These are phyloP conservation scores for Phialocephala subalpina DNA, from an alignment of 2,329 filamentous ascomycete species.

Conservation along the genomic window DNA sequence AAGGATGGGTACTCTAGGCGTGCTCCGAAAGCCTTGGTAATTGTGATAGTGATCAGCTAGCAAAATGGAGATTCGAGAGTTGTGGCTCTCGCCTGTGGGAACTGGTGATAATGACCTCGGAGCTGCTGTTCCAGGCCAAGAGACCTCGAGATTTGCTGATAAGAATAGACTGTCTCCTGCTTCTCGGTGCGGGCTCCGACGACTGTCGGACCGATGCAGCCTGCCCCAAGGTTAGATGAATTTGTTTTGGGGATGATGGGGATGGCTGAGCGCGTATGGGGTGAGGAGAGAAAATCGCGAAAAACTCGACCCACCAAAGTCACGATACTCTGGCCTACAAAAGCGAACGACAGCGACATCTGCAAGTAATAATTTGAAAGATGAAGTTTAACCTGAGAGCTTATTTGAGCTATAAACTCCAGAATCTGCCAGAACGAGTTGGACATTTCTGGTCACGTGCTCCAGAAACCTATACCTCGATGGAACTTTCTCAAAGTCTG, in stretches of 20 bases:
- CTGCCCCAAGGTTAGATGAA: neutral
- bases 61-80: neutral
- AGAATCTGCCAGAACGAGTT: too few relatives aligned
- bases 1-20: neutral
- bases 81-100: neutral
- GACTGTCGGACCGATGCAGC: neutral
- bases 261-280: neutral
- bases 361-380: too few relatives aligned
- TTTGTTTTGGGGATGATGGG: neutral
- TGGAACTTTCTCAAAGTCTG: too few relatives aligned
- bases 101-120: neutral
- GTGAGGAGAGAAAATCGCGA: neutral
- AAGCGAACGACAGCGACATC: too few relatives aligned
- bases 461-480: too few relatives aligned
- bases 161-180: neutral
- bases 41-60: neutral
- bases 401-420: too few relatives aligned
- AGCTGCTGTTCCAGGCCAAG: neutral
- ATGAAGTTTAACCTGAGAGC: too few relatives aligned
- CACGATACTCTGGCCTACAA: too few relatives aligned
- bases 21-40: conserved; percentile 2
- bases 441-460: too few relatives aligned
- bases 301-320: neutral
- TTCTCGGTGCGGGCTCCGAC: neutral
- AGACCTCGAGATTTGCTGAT: neutral